A percentile compares a stretch with the other conserved stretches of the same genome.
phyloP scores from a whole-genome alignment of 257 asterid genomes.

The Solanum medicagineum region DNA sequence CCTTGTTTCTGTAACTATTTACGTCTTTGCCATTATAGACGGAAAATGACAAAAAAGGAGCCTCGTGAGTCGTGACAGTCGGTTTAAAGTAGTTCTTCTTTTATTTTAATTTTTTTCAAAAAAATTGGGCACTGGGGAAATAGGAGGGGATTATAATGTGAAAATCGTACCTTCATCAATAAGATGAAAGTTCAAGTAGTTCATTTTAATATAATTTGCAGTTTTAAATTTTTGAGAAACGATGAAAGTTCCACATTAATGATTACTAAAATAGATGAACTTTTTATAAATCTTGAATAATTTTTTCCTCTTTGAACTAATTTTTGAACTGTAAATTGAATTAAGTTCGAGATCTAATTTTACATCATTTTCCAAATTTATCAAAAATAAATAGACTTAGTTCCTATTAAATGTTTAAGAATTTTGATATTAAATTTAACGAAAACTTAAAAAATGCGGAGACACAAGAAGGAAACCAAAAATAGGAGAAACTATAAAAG shows the following conservation, averaged over 20 bases:
- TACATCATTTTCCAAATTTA: neutral
- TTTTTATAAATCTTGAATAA: too few relatives aligned
- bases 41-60: neutral
- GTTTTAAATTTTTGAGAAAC: too few relatives aligned
- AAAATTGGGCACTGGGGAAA: rapidly evolving
- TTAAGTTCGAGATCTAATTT: too few relatives aligned
- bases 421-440: neutral
- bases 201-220: too few relatives aligned
- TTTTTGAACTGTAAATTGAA: too few relatives aligned
- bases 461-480: neutral
- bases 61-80: neutral
- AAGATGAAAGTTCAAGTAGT: too few relatives aligned
- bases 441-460: neutral
- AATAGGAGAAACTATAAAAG: neutral
- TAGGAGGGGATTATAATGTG: too few relatives aligned
- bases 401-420: neutral
- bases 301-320: too few relatives aligned
- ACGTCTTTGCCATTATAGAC: neutral
- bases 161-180: too few relatives aligned
- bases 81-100: neutral
- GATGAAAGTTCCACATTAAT: too few relatives aligned
- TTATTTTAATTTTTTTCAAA: too few relatives aligned
- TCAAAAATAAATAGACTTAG: neutral
- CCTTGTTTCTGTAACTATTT: neutral
- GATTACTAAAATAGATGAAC: too few relatives aligned